phyloP scores from a whole-genome alignment of 257 asterid genomes.

The Fraxinus excelsior region DNA sequence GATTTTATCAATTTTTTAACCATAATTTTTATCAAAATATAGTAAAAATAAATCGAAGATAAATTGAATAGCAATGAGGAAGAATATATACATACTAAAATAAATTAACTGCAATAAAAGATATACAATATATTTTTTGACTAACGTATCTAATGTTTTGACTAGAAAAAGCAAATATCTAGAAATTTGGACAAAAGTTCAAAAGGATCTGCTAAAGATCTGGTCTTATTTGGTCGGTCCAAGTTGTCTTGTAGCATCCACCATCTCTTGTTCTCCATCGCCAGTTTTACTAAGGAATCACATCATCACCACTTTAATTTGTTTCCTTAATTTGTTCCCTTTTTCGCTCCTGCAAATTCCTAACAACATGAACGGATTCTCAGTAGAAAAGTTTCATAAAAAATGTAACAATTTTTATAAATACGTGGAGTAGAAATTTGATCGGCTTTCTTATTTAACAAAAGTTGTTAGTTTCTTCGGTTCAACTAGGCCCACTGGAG shows the following conservation, averaged over 20 bases:
- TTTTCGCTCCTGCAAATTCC: constrained; percentile 23
- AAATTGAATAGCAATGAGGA: not conserved
- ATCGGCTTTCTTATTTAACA: too few species aligned
- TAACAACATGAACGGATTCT: constrained; percentile 23
- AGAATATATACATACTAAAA: not conserved
- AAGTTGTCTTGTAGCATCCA: constrained; percentile 14
- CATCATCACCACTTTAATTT: not conserved
- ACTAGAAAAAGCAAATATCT: not conserved
- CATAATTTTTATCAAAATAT: too few species aligned
- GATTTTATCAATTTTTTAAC: too few species aligned
- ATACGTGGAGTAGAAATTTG: not conserved
- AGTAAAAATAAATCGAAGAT: not conserved
- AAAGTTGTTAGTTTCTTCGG: too few species aligned
- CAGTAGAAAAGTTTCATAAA: not conserved
- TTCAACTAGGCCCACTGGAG: too few species aligned
- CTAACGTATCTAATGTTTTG: not conserved
- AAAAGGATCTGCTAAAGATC: constrained; percentile 37
- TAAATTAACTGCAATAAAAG: not conserved
- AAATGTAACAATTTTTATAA: too few species aligned
- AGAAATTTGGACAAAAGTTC: constrained; percentile 23
- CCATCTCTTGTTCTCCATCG: constrained; percentile 6
- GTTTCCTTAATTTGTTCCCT: not conserved
- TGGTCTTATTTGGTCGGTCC: constrained; percentile 33
- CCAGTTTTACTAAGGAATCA: constrained; percentile 6
- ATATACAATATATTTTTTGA: not conserved